Percentiles rank a stretch among this genome's conserved stretches.
Evolutionary conservation across 352 stramenopile genomes (phyloP).

Genomic region (Globisporangium perplexum): DNA sequence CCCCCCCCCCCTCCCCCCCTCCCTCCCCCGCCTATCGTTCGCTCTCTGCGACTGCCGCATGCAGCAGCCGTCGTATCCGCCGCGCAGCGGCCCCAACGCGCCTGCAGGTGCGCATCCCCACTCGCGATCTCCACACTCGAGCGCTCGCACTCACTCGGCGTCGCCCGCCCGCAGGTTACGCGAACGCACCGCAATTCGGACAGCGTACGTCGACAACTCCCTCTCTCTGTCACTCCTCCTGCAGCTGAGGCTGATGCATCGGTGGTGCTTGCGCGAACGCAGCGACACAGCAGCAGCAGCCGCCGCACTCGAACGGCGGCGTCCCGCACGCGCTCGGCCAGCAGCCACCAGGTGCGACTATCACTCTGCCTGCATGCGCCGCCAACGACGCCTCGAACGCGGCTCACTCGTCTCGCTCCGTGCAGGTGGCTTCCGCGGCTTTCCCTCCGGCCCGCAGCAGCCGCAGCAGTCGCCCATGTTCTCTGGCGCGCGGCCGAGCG

Average conservation of each 20-base stretch:
- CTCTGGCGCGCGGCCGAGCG: conserved; percentile 11
- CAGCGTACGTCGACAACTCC: conserved; percentile 4
- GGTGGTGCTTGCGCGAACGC: too few species aligned
- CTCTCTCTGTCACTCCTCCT: too few species aligned
- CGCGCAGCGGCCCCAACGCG: background rate
- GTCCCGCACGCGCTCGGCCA: conserved; percentile 9
- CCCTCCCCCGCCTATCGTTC: background rate
- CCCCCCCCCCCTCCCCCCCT: background rate
- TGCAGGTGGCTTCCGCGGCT: conserved; percentile 14
- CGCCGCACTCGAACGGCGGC: conserved; percentile 28
- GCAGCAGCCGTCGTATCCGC: background rate
- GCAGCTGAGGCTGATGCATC: too few species aligned
- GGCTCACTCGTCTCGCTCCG: background rate
- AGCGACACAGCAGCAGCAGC: conserved; percentile 18
- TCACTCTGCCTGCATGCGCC: background rate
- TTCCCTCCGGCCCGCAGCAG: conserved; percentile 10
- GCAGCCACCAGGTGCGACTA: conserved; percentile 6
- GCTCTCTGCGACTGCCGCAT: background rate
- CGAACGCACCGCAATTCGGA: conserved; percentile 11
- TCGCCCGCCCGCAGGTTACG: conserved; percentile 2
- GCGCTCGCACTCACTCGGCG: background rate
- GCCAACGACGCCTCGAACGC: too few species aligned
- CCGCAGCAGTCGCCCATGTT: conserved; percentile 10
- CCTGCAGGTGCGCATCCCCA: background rate
- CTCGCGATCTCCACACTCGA: background rate